Base-by-base conservation (phyloP, 208 protist genomes). In the Novymonas esmeraldas region DNA sequence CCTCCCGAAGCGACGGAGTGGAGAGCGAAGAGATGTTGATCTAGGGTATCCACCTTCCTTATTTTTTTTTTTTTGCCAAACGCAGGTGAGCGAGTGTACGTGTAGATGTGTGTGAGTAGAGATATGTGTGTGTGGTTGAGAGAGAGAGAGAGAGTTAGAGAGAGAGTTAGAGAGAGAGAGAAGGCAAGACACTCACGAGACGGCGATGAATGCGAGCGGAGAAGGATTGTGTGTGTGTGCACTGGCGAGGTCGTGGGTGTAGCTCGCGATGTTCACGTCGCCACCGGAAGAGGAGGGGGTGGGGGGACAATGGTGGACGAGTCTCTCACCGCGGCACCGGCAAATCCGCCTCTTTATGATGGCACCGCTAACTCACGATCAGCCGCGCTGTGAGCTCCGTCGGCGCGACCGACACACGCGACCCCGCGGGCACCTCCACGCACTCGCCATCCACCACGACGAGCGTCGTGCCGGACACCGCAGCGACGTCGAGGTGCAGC, bases 401-500 rank as follows among this genome's bases (percentile, higher is more conserved):
- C 9, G 69, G 79, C 38, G 65, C 56, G 33, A 90, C 73, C 2
- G 73, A 77, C 2, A 93, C 75, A 36, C 39, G 56, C 26, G 80
- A 76, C 10, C 85, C 83, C 11, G 70, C 52, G 42, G 70, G 63
- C 45, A 92, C 54, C 56, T 64, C 50, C 24, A 91, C 73, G 48
- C 66, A 50, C 67, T 89, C 88, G 2, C 85, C 88, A 61, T 94
- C 88, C 38, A 90, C 42, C 60, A 87, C 56, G 59, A 90, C 58
- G n/a, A 85, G 36, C 45, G 73, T 56, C 14, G 49, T 36, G 0
- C 52, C 56, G 54, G 70, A 6, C 22, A 39, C 34, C 11, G 51
- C 24, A 24, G 34, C 46, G 70, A 92, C 48, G 60, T 67, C 48
- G 56, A 89, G 67, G 52, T 63, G 71, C 29, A 87, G 46, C 55